Base-by-base conservation (phyloP, 2,329 filamentous ascomycete species). In the Aspergillus thermomutatus region DNA sequence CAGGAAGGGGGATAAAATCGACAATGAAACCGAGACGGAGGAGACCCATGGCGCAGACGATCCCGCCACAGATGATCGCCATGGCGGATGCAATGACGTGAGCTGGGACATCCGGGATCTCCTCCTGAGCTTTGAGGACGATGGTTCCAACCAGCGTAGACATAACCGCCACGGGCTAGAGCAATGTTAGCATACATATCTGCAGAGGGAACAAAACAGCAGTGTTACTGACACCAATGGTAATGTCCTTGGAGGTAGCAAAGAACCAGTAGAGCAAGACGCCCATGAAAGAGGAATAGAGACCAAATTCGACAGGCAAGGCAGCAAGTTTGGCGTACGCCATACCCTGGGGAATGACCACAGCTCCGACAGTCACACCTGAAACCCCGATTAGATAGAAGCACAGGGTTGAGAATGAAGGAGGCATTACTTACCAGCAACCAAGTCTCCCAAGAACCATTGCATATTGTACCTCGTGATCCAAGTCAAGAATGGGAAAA, bases 241-340 rank as follows among this genome's bases (percentile, higher is more conserved):
- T 97, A 69, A 99, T 97, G 74, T 99, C 93, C 72, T 97, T 99
- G 14, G 93, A 97, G 0, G 94, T 99, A 34, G 92, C 94, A 69
- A 97, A 97, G 70, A 97, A 89, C 93, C 93, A 97, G 76, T 99
- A 99, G 59, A 96, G 82, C 60, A 96, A 74, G 17, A 96, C 92
- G 51, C 93, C 94, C 83, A 97, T 94, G 71, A 99, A 97, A 0
- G 93, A 97, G 0, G 93, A 94, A 75, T 96, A 96, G 0, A 97
- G 83, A 52, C 93, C 93, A 68, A 87, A 97, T 70, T 97, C 82
- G 5, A 88, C 84, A 0, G 85, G 82, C n/a, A 97, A 81, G 59
- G 87, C 83, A 47, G 93, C 93, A 26, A 97, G 82, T 59, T 87
- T 81, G 28, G 93, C 92, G 75, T 97, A 97, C 0, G 93, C 92